Conservation (phyloP, 805 yeast species). For the Sugiyamaella floridensis region DNA sequence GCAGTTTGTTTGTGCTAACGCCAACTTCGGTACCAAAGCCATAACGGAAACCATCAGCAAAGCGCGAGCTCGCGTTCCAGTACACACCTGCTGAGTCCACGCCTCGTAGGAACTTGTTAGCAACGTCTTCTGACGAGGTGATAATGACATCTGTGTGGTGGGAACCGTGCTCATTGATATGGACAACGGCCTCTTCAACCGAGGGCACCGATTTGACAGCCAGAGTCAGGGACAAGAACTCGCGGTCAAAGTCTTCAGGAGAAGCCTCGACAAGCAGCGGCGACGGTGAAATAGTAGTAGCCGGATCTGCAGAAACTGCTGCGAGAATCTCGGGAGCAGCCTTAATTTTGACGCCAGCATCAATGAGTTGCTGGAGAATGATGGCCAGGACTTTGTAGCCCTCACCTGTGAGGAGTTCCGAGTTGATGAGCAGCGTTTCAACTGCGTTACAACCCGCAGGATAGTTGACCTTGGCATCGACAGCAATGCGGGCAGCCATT, state of each 20-base stretch:
- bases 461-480: conserved; percentile 90
- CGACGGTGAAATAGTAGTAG: conserved; percentile 5
- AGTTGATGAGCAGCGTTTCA: conserved; percentile 71
- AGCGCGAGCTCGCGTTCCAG: conserved; percentile 96
- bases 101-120: conserved; percentile 72
- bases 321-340: conserved; percentile 45
- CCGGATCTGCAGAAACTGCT: conserved; percentile 18
- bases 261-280: conserved; percentile 37
- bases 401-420: conserved; percentile 13
- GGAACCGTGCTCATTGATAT: conserved; percentile 87
- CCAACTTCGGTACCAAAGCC: conserved; percentile 99
- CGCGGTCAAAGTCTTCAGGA: conserved; percentile 70
- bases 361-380: conserved; percentile 39
- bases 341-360: conserved; percentile 68
- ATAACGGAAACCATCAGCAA: conserved; percentile 97
- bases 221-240: conserved; percentile 75
- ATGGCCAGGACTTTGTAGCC: conserved; percentile 26
- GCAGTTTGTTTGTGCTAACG: conserved; percentile 91
- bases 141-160: conserved; percentile 93
- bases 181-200: conserved; percentile 68
- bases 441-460: conserved; percentile 99
- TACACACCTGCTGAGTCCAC: conserved; percentile 94
- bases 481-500: conserved; percentile 67
- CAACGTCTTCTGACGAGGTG: conserved; percentile 64
- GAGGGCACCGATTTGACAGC: conserved; percentile 60